Base-by-base conservation (phyloP, 495 filamentous ascomycete genomes). In the Hypoxylon subgilvum region DNA sequence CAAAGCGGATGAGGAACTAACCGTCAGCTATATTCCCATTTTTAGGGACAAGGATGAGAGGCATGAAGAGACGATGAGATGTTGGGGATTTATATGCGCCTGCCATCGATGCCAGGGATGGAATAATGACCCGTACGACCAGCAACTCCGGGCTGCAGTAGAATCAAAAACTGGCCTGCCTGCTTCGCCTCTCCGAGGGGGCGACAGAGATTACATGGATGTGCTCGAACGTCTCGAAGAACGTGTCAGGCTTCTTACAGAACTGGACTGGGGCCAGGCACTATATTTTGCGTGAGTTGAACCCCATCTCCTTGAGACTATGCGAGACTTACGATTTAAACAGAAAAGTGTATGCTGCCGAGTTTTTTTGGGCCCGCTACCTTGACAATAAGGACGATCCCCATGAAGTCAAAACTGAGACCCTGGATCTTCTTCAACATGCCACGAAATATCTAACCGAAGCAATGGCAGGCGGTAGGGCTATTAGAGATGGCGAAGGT, bases 241-340 rank as follows among this genome's bases (percentile, higher is more conserved):
- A n/a, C n/a, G 57, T 4, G 1, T 32, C 8, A 10, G 16, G 9
- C 2, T 38, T 17, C 35, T 61, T 28, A 14, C 25, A 9, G 1
- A n/a, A 2, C 23, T 57, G 3, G 6, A 16, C 0, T 47, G 45
- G 52, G 4, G 4, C 10, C 19, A n/a, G 7, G 51, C 46, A 10
- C 38, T 57, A 38, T 63, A 16, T 34, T 63, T 63, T 19, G 59
- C 52, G 59, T 63, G 48, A 63, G 59, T 63, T 17, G 2, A 5
- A 5, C n/a, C 31, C 3, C 2, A 18, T n/a, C 9, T 34, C 3
- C n/a, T 3, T 13, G 31, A 34, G 8, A 30, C 10, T 5, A 30
- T 30, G 27, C 31, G 23, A 27, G 23, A 27, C 23, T 27, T 8
- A 27, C 23, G 8, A 4, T 27, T 27, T 27, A 27, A 8, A 27